Conservation (phyloP, 345 rosid species). For the Salix viminalis region DNA sequence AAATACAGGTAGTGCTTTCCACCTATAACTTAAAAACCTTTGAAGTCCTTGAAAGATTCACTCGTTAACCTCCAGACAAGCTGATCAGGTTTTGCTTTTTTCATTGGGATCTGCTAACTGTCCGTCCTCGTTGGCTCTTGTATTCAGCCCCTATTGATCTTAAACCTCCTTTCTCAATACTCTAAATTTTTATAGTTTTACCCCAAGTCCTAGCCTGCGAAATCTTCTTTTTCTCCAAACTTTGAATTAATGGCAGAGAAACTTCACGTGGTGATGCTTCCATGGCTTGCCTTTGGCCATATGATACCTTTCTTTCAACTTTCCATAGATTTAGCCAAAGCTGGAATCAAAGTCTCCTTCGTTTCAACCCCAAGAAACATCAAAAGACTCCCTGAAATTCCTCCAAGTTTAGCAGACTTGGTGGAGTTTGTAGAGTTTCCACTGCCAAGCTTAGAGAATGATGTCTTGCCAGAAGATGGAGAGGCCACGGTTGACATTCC, state of each 20-base stretch:
- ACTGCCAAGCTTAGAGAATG: conserved; percentile 8
- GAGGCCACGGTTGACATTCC: conserved; percentile 42
- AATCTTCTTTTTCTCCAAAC: background rate
- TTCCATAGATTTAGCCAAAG: conserved; percentile 16
- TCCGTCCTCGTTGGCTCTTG: background rate
- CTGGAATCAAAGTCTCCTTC: conserved; percentile 19
- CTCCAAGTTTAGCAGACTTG: conserved; percentile 6
- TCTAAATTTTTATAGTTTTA: too few relatives aligned
- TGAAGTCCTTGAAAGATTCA: too few relatives aligned
- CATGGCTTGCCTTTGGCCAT: conserved; percentile 29
- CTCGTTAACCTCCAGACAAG: too few relatives aligned
- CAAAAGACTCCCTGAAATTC: conserved; percentile 22
- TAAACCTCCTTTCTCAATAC: background rate
- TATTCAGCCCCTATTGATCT: background rate
- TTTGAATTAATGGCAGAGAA: conserved; percentile 5
- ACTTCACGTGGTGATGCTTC: conserved; percentile 21
- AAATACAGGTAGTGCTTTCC: too few relatives aligned
- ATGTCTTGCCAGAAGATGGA: conserved; percentile 12
- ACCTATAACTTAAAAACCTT: too few relatives aligned
- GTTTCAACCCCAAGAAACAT: conserved; percentile 21
- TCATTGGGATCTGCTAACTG: background rate
- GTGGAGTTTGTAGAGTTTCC: conserved; percentile 15
- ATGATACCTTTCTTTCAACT: conserved; percentile 21
- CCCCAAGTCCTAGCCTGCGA: background rate
- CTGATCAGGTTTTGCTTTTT: too few relatives aligned